phyloP scores from a whole-genome alignment of 1,139 yeast species.

The Chernovozyma sophiae-reginae region DNA sequence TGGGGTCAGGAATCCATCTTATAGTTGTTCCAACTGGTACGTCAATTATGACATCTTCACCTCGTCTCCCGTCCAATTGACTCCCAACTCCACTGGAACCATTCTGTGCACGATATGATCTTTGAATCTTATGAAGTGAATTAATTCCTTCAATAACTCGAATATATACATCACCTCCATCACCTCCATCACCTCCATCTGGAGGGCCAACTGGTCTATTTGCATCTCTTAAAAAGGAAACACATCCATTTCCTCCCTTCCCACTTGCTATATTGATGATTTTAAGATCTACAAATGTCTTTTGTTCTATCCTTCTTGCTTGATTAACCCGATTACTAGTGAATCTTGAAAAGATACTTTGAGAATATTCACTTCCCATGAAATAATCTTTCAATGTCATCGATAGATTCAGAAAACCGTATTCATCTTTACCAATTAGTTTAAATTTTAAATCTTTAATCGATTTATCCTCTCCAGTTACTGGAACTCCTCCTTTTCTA shows the following conservation, averaged over 20 bases:
- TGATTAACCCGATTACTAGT: conserved; percentile 19
- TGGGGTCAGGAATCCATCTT: conserved; percentile 82
- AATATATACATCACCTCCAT: conserved; percentile 82
- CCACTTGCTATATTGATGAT: conserved; percentile 72
- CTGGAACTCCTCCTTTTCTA: background rate
- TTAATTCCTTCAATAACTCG: conserved; percentile 71
- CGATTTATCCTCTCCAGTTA: background rate
- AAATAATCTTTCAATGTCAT: conserved; percentile 38
- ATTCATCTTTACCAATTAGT: conserved; percentile 18
- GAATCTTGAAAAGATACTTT: conserved; percentile 26
- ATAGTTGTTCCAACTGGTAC: conserved; percentile 91
- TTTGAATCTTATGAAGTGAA: conserved; percentile 65
- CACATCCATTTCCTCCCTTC: conserved; percentile 82
- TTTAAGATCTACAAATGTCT: conserved; percentile 56
- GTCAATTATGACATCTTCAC: conserved; percentile 71
- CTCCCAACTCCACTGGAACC: conserved; percentile 71
- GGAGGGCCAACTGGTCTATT: conserved; percentile 88
- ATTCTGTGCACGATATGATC: conserved; percentile 63
- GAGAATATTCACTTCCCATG: conserved; percentile 38
- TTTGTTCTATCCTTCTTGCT: conserved; percentile 35
- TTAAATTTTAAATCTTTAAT: conserved; percentile 12
- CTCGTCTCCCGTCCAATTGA: conserved; percentile 81
- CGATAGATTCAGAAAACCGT: conserved; percentile 18
- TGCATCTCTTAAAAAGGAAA: conserved; percentile 83
- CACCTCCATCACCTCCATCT: conserved; percentile 97